Percentiles rank a stretch among this genome's conserved stretches.
Evolutionary conservation across 768 basidiomycete genomes (phyloP).

Genomic region (Lactarius indigo): DNA sequence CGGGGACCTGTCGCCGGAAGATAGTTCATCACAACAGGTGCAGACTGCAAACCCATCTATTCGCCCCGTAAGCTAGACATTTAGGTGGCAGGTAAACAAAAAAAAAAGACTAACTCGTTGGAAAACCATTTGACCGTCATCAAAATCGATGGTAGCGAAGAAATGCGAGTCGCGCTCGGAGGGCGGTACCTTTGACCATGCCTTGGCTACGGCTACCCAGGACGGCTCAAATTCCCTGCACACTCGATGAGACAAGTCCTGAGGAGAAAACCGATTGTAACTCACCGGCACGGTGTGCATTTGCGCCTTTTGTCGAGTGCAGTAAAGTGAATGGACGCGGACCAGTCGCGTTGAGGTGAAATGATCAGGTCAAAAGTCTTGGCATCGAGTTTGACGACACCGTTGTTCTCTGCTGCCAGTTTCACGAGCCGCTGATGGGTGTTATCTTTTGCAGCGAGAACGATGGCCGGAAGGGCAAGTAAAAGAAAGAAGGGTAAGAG

Average conservation of each 20-base stretch:
- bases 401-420: slow-evolving; percentile 68
- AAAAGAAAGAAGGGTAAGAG: slow-evolving; percentile 34
- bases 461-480: slow-evolving; percentile 33
- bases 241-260: slow-evolving; percentile 1
- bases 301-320: slow-evolving; percentile 77
- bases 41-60: slow-evolving; percentile 78
- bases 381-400: slow-evolving; percentile 78
- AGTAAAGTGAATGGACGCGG: slow-evolving; percentile 83
- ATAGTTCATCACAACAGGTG: slow-evolving; percentile 80
- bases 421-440: slow-evolving; percentile 57
- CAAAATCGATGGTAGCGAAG: slow-evolving; percentile 90
- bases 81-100: not conserved
- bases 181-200: slow-evolving; percentile 67
- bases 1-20: slow-evolving; percentile 70
- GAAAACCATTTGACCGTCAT: slow-evolving; percentile 70
- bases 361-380: slow-evolving; percentile 75
- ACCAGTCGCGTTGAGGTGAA: slow-evolving; percentile 76
- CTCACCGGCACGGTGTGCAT: slow-evolving; percentile 92
- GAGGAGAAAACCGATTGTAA: not conserved
- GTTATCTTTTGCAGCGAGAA: slow-evolving; percentile 30
- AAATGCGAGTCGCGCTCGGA: slow-evolving; percentile 77
- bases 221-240: slow-evolving; percentile 80
- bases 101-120: slow-evolving; percentile 52
- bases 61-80: not conserved
- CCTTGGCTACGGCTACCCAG: slow-evolving; percentile 75